phyloP scores from a whole-genome alignment of 371 early-diverging fungal genomes.

The Saksenaea oblongispora region DNA sequence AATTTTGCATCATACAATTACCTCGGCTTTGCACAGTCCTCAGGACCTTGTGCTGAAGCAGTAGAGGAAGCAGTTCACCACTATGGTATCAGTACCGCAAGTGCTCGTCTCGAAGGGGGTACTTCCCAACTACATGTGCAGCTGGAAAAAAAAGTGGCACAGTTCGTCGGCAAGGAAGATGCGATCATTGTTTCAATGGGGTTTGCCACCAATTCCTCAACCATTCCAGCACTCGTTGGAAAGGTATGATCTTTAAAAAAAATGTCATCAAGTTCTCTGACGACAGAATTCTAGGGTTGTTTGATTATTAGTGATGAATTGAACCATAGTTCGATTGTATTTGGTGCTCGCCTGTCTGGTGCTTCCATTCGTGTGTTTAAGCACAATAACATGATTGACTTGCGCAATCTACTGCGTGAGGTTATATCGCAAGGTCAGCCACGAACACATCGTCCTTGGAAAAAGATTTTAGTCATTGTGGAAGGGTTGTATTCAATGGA shows the following conservation, averaged over 20 bases:
- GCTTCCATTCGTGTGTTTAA: slow-evolving; percentile 96
- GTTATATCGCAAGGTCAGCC: slow-evolving; percentile 99
- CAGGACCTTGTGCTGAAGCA: slow-evolving; percentile 92
- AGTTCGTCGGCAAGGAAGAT: slow-evolving; percentile 94
- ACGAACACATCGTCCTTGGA: slow-evolving; percentile 98
- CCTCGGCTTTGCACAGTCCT: slow-evolving; percentile 95
- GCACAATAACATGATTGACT: slow-evolving; percentile 87
- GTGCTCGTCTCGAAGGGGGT: slow-evolving; percentile 79
- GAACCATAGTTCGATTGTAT: slow-evolving; percentile 97
- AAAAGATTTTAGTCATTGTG: slow-evolving; percentile 97
- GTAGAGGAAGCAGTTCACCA: slow-evolving; percentile 73
- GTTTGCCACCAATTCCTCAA: slow-evolving; percentile 99
- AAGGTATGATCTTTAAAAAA: slow-evolving; percentile 48
- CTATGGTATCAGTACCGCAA: slow-evolving; percentile 68
- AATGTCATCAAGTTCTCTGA: neutral
- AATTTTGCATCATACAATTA: slow-evolving; percentile 99
- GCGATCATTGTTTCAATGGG: slow-evolving; percentile 98
- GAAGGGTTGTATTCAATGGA: slow-evolving; percentile 99
- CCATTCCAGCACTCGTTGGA: slow-evolving; percentile 90
- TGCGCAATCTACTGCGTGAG: slow-evolving; percentile 88
- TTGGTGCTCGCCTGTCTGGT: slow-evolving; percentile 95
- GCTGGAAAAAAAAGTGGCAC: slow-evolving; percentile 93
- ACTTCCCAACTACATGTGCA: slow-evolving; percentile 71
- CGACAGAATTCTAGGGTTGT: slow-evolving; percentile 51
- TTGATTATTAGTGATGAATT: slow-evolving; percentile 97